Conservation (phyloP, 768 basidiomycete genomes). For the Mycena crocata region DNA sequence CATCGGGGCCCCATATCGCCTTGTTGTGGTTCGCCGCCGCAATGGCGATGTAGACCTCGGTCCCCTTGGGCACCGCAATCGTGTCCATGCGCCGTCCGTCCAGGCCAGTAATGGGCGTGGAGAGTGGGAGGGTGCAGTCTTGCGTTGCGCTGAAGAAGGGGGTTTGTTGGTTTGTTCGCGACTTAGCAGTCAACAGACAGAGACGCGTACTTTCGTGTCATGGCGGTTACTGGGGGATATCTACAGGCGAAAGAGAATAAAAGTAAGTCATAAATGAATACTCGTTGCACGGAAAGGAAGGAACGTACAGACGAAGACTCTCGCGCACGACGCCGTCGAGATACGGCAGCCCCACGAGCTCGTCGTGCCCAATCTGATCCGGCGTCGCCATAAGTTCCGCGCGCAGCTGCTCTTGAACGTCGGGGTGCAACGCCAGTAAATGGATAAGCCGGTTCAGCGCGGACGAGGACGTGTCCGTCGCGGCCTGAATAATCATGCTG, state of each 20-base stretch:
- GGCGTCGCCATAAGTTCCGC: constrained; percentile 36
- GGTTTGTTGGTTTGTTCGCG: not conserved
- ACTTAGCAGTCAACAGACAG: not conserved
- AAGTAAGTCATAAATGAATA: constrained; percentile 7
- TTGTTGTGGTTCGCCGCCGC: constrained; percentile 20
- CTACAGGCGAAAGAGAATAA: constrained; percentile 9
- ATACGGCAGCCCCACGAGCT: constrained; percentile 44
- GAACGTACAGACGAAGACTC: constrained; percentile 44
- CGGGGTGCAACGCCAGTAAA: constrained; percentile 34
- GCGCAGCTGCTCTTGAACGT: constrained; percentile 49
- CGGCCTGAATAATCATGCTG: constrained; percentile 33
- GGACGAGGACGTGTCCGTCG: constrained; percentile 21
- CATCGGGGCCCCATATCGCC: constrained; percentile 21
- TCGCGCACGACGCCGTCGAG: constrained; percentile 51
- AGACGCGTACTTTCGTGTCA: constrained; percentile 36
- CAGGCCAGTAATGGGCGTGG: constrained; percentile 52
- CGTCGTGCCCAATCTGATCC: constrained; percentile 42
- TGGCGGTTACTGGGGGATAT: constrained; percentile 34
- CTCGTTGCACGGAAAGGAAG: constrained; percentile 24
- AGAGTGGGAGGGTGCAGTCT: constrained; percentile 52
- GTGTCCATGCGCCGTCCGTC: constrained; percentile 49
- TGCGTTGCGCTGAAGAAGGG: constrained; percentile 18
- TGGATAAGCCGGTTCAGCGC: constrained; percentile 21
- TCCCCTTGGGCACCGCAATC: constrained; percentile 55
- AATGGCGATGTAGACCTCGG: constrained; percentile 53